phyloP scores from a whole-genome alignment of 495 filamentous ascomycete species.

The Polyplosphaeria fusca region DNA sequence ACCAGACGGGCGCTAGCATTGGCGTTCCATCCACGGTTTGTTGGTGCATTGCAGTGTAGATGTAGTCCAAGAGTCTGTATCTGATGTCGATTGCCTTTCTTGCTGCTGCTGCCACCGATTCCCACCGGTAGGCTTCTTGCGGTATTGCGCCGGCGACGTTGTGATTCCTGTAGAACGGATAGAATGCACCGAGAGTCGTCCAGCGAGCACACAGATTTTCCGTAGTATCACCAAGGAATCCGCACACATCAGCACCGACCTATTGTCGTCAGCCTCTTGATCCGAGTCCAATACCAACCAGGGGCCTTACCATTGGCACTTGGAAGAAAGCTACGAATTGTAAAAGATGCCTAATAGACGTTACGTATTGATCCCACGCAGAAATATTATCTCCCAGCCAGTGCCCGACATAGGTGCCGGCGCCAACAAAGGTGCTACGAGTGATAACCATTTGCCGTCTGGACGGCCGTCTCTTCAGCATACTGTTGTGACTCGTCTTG shows the following conservation, averaged over 20 bases:
- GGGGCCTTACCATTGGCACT: conserved; percentile 63
- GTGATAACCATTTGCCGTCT: conserved; percentile 77
- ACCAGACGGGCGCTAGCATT: conserved; percentile 66
- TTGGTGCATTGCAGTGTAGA: conserved; percentile 69
- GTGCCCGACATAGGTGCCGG: conserved; percentile 73
- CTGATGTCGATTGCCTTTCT: conserved; percentile 70
- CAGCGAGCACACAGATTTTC: conserved; percentile 80
- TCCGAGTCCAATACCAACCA: not conserved
- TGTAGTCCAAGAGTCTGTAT: conserved; percentile 75
- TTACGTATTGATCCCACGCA: conserved; percentile 68
- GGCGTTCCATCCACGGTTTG: conserved; percentile 70
- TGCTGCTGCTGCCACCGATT: conserved; percentile 61
- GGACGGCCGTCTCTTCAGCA: conserved; percentile 64
- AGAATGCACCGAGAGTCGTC: conserved; percentile 77
- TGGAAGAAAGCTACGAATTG: conserved; percentile 79
- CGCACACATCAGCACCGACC: conserved; percentile 76
- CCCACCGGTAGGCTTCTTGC: conserved; percentile 82
- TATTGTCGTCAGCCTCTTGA: not conserved
- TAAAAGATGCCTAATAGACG: conserved; percentile 65
- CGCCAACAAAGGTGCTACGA: conserved; percentile 78
- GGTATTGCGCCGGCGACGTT: conserved; percentile 47
- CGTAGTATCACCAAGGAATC: conserved; percentile 67
- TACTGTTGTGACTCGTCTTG: conserved; percentile 59
- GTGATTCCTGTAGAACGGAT: conserved; percentile 83
- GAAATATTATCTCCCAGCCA: conserved; percentile 86